Conservation (phyloP, 2,329 filamentous ascomycete genomes). For the Esteya vermicola region DNA sequence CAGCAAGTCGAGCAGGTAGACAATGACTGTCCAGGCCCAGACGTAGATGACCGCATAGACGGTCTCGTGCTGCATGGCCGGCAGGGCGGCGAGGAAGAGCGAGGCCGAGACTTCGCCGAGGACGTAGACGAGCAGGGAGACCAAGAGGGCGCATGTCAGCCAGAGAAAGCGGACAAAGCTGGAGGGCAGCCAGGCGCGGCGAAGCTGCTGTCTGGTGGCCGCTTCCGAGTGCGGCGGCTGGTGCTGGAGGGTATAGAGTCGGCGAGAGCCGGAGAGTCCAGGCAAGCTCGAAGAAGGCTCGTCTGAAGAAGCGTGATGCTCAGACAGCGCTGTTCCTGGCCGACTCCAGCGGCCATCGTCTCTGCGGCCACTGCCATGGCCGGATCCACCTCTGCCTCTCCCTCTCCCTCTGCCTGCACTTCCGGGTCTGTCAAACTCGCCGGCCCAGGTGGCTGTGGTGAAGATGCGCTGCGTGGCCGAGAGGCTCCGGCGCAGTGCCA, state of each 20-base stretch:
- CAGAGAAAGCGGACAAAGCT: slow-evolving; percentile 56
- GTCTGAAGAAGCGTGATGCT: no score
- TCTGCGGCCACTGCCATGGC: no score
- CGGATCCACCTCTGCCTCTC: slow-evolving; percentile 18
- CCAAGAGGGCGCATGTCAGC: slow-evolving; percentile 50
- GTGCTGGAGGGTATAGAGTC: no score
- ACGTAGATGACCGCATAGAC: slow-evolving; percentile 56
- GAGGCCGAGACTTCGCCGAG: slow-evolving; percentile 56
- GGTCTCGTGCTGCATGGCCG: slow-evolving; percentile 36
- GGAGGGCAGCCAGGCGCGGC: slow-evolving; percentile 44
- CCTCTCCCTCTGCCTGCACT: slow-evolving; percentile 14
- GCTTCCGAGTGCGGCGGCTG: slow-evolving; percentile 8
- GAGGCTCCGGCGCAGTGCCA: slow-evolving; percentile 43
- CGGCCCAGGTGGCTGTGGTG: slow-evolving; percentile 51
- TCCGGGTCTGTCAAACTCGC: slow-evolving; percentile 35
- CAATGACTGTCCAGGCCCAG: slow-evolving; percentile 55
- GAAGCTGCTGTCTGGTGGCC: slow-evolving; percentile 20
- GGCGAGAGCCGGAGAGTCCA: no score
- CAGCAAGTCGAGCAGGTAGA: slow-evolving; percentile 48
- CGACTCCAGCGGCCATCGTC: no score
- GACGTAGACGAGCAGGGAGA: slow-evolving; percentile 51
- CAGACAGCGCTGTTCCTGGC: no score
- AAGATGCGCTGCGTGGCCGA: slow-evolving; percentile 56
- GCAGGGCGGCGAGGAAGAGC: slow-evolving; percentile 51
- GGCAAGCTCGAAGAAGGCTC: no score